phyloP scores from a whole-genome alignment of 2,329 filamentous ascomycete species.

The Nemania sp. region DNA sequence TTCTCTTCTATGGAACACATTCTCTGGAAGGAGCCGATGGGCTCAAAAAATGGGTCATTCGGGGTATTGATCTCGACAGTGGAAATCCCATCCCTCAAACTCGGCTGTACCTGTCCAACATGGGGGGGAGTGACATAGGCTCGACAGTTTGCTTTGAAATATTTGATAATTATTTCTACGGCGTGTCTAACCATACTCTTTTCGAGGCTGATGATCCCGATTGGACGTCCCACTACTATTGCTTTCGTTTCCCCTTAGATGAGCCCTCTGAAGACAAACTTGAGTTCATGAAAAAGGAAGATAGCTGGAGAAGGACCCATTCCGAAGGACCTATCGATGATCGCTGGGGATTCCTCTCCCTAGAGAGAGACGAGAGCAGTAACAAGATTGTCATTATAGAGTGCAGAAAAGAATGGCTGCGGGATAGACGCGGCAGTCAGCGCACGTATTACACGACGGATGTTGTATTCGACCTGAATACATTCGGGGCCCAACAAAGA shows the following conservation, averaged over 20 bases:
- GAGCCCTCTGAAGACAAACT: conserved; percentile 44
- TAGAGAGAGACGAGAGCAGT: conserved; percentile 62
- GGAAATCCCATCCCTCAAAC: conserved; percentile 44
- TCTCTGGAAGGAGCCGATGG: conserved; percentile 57
- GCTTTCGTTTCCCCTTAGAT: conserved; percentile 62
- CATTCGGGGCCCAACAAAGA: conserved; percentile 7
- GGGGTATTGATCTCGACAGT: conserved; percentile 54
- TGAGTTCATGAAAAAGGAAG: conserved; percentile 48
- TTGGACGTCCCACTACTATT: conserved; percentile 71
- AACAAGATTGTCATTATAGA: conserved; percentile 66
- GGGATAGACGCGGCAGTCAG: conserved; percentile 55
- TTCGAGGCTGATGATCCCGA: conserved; percentile 66
- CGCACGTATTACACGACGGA: conserved; percentile 68
- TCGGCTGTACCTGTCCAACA: conserved; percentile 56
- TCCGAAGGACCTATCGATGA: conserved; percentile 73
- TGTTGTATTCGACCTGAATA: conserved; percentile 46
- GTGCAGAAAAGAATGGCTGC: conserved; percentile 68
- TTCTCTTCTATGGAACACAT: conserved; percentile 69
- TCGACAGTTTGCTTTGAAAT: conserved; percentile 73
- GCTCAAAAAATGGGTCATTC: conserved; percentile 65
- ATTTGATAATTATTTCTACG: conserved; percentile 67
- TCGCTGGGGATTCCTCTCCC: conserved; percentile 68
- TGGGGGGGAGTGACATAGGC: conserved; percentile 67
- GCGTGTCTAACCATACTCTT: conserved; percentile 66
- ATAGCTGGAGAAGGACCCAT: conserved; percentile 68